A percentile compares a stretch with the other conserved stretches of the same genome.
These are phyloP conservation scores for Angophora floribunda DNA, from an alignment of 345 rosid genomes.

Conservation along the genomic window DNA sequence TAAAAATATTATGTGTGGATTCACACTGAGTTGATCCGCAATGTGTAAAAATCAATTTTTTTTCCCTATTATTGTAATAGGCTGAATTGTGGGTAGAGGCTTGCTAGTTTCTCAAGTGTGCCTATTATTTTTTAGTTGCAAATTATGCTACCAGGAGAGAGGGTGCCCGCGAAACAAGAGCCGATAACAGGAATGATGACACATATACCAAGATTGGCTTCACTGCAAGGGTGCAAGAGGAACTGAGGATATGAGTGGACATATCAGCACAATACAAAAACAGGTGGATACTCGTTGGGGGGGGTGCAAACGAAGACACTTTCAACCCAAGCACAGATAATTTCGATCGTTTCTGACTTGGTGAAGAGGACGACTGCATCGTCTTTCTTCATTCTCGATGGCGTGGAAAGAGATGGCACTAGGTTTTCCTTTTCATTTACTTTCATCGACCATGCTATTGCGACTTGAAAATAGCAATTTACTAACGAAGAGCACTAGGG, in stretches of 20 bases:
- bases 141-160: no score
- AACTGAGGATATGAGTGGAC: no score
- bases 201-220: no score
- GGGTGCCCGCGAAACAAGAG: background rate
- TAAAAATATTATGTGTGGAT: background rate
- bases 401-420: background rate
- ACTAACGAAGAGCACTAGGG: no score
- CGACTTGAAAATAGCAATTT: no score
- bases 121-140: background rate
- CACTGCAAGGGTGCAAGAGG: no score
- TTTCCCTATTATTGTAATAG: background rate
- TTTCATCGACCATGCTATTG: background rate
- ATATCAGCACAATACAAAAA: no score
- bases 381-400: rapidly evolving
- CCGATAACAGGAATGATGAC: rapidly evolving
- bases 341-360: background rate
- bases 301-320: no score
- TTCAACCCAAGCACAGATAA: no score
- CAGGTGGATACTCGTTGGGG: no score
- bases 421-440: no score
- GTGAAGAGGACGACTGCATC: background rate
- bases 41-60: background rate
- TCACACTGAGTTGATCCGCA: no score
- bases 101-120: background rate
- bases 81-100: background rate